Evolutionary conservation across 1,284 basidiomycete species (phyloP), one percentile per base, ranked within the genome.

Genomic region (Moesziomyces sp.): DNA sequence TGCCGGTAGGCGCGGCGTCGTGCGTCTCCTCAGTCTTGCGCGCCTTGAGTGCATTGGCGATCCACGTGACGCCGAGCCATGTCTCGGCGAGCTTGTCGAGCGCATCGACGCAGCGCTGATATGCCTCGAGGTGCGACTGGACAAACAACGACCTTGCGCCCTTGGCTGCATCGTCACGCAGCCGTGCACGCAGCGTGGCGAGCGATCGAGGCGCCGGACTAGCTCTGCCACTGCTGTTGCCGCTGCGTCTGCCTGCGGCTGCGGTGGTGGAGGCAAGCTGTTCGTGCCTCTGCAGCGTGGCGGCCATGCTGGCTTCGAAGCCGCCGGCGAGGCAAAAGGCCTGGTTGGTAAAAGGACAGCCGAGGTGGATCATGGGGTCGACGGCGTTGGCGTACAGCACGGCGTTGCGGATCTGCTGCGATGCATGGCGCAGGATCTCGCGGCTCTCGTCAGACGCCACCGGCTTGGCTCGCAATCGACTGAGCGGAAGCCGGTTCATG

Each of bases 321-420:
- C 52, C 24, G 19, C 42, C 52, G 11, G 52, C 52, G 13, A 53
- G 28, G 21, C 52, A 53, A 19, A 53, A 53, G 11, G 52, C 21
- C 52, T 53, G 52, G 19, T 53, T 53, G 24, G 52, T 53, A 43
- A 53, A 53, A 18, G 52, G 52, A 19, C 52, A 53, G 18, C 40
- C 52, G 16, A 45, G 23, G 38, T 30, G 43, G 26, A 53, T 53
- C n/a, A 8, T 28, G 26, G 43, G 21, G n/a, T 53, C 52, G 5
- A 53, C 52, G 2, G 52, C 52, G 30, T 53, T 53, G 14, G 52
- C 52, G 26, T 53, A 53, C 5, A 53, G 28, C 23, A 53, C 52
- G 16, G 52, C 52, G 19, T 45, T 53, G 24, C 52, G 40, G 40
- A 53, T 53, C 28, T 53, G 52, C 42, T 44, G 40, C 14, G 52